Evolutionary conservation across 208 protist species (phyloP).

Genomic region (Angomonas deanei): DNA sequence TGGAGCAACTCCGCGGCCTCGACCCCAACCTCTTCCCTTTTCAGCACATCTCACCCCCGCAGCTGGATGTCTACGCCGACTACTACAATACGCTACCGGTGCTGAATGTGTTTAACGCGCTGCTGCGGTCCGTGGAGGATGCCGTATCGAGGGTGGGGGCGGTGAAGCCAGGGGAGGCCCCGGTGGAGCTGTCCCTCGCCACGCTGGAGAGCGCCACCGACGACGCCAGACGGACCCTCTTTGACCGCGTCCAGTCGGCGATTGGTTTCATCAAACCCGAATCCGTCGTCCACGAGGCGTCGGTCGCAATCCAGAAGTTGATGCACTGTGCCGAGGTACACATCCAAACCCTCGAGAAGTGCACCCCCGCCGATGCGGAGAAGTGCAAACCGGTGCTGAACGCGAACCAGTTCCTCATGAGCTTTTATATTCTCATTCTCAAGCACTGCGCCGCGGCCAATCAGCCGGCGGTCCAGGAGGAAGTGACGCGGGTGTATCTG

Average conservation of each 20-base stretch:
- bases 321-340: neutral
- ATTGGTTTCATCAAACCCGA: constrained; percentile 46
- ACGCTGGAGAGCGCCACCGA: constrained; percentile 8
- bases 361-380: neutral
- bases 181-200: neutral
- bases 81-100: constrained; percentile 85
- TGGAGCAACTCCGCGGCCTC: constrained; percentile 25
- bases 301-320: neutral
- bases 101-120: constrained; percentile 54
- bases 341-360: neutral
- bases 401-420: constrained; percentile 39
- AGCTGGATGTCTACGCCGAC: constrained; percentile 92
- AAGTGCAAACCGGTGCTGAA: neutral
- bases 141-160: constrained; percentile 53
- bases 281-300: constrained; percentile 54
- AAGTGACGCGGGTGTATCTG: constrained; percentile 76
- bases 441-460: constrained; percentile 65
- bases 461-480: constrained; percentile 56
- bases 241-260: neutral
- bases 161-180: constrained; percentile 38
- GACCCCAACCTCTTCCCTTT: constrained; percentile 89
- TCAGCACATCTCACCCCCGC: constrained; percentile 73
- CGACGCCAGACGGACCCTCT: neutral
- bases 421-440: constrained; percentile 74
- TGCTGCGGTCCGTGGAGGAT: constrained; percentile 67